A percentile compares a stretch with the other conserved stretches of the same genome.
These are phyloP conservation scores for Blastobotrys capitulatus DNA, from an alignment of 1,139 yeast genomes.

Conservation along the genomic window DNA sequence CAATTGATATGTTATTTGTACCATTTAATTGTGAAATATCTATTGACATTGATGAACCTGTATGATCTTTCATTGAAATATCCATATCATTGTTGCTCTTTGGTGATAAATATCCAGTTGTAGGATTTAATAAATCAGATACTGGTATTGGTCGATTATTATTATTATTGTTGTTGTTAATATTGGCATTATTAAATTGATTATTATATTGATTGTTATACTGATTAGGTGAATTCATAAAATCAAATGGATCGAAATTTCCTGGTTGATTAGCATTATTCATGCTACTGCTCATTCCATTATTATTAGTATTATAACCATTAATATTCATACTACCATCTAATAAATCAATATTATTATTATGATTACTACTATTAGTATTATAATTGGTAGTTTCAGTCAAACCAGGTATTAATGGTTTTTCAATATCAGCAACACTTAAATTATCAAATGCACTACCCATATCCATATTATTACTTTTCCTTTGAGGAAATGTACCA, in stretches of 20 bases:
- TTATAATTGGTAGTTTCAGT: no score
- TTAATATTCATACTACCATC: not conserved
- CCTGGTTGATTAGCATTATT: not conserved
- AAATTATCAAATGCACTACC: conserved; percentile 3
- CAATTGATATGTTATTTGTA: not conserved
- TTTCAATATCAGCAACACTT: not conserved
- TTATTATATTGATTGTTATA: no score
- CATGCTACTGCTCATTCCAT: not conserved
- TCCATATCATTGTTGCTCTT: not conserved
- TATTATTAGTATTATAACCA: not conserved
- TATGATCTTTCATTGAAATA: conserved; percentile 2
- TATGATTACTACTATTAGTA: no score
- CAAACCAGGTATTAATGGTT: not conserved
- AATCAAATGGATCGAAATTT: not conserved
- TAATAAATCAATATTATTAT: no score
- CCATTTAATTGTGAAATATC: not conserved
- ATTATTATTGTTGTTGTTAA: not conserved
- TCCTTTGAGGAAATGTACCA: not conserved
- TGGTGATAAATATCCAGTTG: not conserved
- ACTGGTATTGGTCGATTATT: not conserved
- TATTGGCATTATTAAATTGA: not conserved
- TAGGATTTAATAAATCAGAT: not conserved
- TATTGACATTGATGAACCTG: not conserved
- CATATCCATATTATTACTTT: not conserved
- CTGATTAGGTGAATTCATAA: no score